Evolutionary conservation across 1,284 basidiomycete genomes (phyloP).

Genomic region (Xerocomus tenax): DNA sequence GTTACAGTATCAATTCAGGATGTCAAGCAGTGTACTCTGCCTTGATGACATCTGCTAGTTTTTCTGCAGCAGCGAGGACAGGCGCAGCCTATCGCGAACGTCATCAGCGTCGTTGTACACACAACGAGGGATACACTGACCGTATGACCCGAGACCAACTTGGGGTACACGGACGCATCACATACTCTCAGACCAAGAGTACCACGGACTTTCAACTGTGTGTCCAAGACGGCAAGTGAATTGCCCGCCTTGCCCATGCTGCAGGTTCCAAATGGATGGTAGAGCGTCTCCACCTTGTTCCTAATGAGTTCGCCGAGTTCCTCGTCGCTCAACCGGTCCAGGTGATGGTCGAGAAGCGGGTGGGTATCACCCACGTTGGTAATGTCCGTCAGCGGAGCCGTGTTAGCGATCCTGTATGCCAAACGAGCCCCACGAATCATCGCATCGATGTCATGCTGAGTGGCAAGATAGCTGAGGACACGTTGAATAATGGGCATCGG

Average conservation of each 20-base stretch:
- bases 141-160: conserved; percentile 54
- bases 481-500: not conserved
- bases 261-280: conserved; percentile 51
- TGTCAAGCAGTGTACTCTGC: conserved; percentile 14
- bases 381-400: conserved; percentile 41
- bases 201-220: conserved; percentile 44
- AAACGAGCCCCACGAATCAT: conserved; percentile 48
- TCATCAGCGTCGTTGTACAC: not conserved
- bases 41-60: conserved; percentile 54
- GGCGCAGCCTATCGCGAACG: conserved; percentile 42
- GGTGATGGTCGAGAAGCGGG: conserved; percentile 39
- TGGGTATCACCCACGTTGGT: conserved; percentile 38
- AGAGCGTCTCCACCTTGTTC: conserved; percentile 49
- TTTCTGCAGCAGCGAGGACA: conserved; percentile 54
- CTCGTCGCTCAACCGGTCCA: conserved; percentile 35
- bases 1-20: too few species aligned
- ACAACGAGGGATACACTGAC: conserved; percentile 31
- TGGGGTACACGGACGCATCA: conserved; percentile 55
- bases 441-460: conserved; percentile 47
- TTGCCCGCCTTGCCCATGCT: conserved; percentile 41
- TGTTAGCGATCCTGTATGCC: conserved; percentile 41
- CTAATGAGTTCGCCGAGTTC: conserved; percentile 40
- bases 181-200: conserved; percentile 43
- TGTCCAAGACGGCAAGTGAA: conserved; percentile 41
- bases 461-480: conserved; percentile 45